phyloP scores from a whole-genome alignment of 805 yeast genomes.

The Teunomyces cretensis region DNA sequence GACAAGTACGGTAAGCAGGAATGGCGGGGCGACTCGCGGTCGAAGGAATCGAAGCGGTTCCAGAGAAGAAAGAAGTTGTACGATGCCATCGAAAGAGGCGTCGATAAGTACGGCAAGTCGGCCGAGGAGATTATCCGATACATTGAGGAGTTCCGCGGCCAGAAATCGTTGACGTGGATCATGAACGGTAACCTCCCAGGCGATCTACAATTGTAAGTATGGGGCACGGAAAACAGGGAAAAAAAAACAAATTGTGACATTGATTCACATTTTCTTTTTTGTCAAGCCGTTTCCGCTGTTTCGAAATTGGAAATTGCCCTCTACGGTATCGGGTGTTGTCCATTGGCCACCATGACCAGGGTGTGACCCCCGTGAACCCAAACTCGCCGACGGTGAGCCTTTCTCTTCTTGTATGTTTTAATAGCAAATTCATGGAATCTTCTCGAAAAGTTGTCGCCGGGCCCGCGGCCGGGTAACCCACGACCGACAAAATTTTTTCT shows the following conservation, averaged over 20 bases:
- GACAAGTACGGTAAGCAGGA: slow-evolving; percentile 42
- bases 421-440: neutral
- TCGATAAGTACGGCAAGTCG: slow-evolving; percentile 37
- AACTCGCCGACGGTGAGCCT: too few species aligned
- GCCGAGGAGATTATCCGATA: slow-evolving; percentile 40
- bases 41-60: slow-evolving; percentile 43
- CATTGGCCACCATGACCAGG: neutral
- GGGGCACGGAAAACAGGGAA: neutral
- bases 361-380: too few species aligned
- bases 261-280: too few species aligned
- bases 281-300: too few species aligned
- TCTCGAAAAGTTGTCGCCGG: neutral
- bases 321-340: too few species aligned
- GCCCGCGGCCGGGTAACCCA: slow-evolving; percentile 21
- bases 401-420: slow-evolving; percentile 2
- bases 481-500: slow-evolving; percentile 17
- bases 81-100: slow-evolving; percentile 43
- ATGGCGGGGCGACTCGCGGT: slow-evolving; percentile 48
- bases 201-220: slow-evolving; percentile 18
- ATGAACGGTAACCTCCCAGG: slow-evolving; percentile 46
- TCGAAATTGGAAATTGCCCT: too few species aligned
- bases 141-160: slow-evolving; percentile 44
- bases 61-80: slow-evolving; percentile 45
- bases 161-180: slow-evolving; percentile 45
- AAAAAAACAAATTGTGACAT: too few species aligned